phyloP scores from a whole-genome alignment of 2,329 filamentous ascomycete genomes.

The Xylaria sp. region DNA sequence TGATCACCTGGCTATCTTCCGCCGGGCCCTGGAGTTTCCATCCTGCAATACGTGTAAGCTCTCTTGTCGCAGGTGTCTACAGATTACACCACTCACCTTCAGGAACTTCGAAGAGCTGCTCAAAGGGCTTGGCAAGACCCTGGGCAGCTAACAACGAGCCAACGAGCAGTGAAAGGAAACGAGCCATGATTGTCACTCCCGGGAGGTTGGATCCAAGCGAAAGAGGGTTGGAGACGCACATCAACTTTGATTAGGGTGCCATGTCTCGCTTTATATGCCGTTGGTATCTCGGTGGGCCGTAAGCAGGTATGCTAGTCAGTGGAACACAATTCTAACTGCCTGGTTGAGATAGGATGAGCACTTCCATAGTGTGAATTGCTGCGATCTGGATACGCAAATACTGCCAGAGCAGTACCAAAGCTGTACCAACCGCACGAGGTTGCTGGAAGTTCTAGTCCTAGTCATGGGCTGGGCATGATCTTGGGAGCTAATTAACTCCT shows the following conservation, averaged over 20 bases:
- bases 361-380: neutral
- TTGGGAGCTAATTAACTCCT: slow-evolving; percentile 55
- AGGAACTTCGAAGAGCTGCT: slow-evolving; percentile 36
- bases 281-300: neutral
- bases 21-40: slow-evolving; percentile 41
- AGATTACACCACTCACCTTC: slow-evolving; percentile 34
- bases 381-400: slow-evolving; percentile 11
- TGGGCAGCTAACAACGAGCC: slow-evolving; percentile 38
- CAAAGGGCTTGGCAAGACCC: slow-evolving; percentile 41
- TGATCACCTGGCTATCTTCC: slow-evolving; percentile 38
- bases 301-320: slow-evolving; percentile 17
- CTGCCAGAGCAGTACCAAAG: slow-evolving; percentile 41
- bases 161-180: slow-evolving; percentile 38
- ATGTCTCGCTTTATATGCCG: slow-evolving; percentile 32
- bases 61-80: neutral
- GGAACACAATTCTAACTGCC: slow-evolving; percentile 25
- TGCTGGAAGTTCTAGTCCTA: slow-evolving; percentile 15
- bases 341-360: slow-evolving; percentile 32
- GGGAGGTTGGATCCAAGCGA: slow-evolving; percentile 55
- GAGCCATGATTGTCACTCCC: slow-evolving; percentile 55
- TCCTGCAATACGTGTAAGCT: slow-evolving; percentile 35
- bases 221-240: slow-evolving; percentile 3
- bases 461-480: neutral
- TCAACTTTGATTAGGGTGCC: neutral
- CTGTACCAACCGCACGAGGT: slow-evolving; percentile 49